Evolutionary conservation across 2,329 filamentous ascomycete genomes (phyloP).

Genomic region (Cytospora chrysosperma): DNA sequence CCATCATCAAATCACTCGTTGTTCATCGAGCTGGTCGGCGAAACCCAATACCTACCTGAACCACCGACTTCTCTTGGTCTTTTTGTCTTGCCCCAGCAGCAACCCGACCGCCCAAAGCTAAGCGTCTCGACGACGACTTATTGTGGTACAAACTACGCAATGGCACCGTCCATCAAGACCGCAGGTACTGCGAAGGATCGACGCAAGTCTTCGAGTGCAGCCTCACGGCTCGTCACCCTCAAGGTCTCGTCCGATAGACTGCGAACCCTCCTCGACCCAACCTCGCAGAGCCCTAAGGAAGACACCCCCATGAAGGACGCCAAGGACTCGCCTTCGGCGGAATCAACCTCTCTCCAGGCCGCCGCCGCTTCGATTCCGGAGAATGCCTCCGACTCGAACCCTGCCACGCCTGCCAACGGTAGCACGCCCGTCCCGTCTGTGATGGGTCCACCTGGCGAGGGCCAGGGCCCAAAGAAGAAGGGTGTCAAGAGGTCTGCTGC

Average conservation of each 20-base stretch:
- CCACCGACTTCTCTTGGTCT: neutral
- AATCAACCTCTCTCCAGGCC: slow-evolving; percentile 40
- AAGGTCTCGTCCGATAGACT: slow-evolving; percentile 52
- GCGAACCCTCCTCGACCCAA: slow-evolving; percentile 48
- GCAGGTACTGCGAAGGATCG: slow-evolving; percentile 40
- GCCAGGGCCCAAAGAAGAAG: slow-evolving; percentile 65
- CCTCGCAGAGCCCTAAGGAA: slow-evolving; percentile 44
- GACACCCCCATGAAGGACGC: slow-evolving; percentile 37
- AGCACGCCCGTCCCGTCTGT: slow-evolving; percentile 54
- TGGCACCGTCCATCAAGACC: slow-evolving; percentile 39
- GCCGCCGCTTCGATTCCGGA: slow-evolving; percentile 50
- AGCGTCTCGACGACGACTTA: neutral
- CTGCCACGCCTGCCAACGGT: slow-evolving; percentile 56
- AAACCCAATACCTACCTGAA: neutral
- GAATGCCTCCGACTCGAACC: slow-evolving; percentile 58
- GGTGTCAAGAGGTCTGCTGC: slow-evolving; percentile 68
- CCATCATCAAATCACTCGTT: neutral
- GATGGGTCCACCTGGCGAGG: slow-evolving; percentile 62
- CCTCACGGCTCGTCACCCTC: slow-evolving; percentile 47
- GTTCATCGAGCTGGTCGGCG: neutral
- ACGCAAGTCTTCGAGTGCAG: slow-evolving; percentile 39
- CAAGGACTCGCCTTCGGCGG: slow-evolving; percentile 46
- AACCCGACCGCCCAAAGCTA: neutral
- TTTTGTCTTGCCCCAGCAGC: neutral
- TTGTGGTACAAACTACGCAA: slow-evolving; percentile 27